Evolutionary conservation across 129 eudicot genomes (phyloP), one percentile per base, ranked within the genome.

Genomic region (Flaveria robusta): DNA sequence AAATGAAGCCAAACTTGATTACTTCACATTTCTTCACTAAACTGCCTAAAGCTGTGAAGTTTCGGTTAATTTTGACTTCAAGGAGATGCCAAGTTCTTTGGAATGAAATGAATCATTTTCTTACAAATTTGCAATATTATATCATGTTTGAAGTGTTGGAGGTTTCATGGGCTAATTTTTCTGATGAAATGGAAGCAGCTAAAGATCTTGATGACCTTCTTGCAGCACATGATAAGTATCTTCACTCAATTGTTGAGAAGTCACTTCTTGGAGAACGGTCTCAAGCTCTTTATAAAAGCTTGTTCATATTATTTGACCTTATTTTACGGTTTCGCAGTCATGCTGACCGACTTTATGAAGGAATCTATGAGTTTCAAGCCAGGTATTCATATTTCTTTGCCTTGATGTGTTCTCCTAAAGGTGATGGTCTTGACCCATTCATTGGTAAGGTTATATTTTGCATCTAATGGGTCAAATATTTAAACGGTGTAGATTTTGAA

Each of bases 71-170:
- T 55, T 79, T 87, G 87, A 84, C 97, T 31, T 86, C 93, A 20
- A 74, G 99, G 75, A 83, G 81, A 75, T 91, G 96, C 83, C 99
- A 95, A 83, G 96, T 95, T 68, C 92, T 91, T 46, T 91, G 97
- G 99, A 92, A 85, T 49, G 96, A 95, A 82, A 95, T 95, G 99
- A 95, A 84, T 77, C 99, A 95, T 82, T 95, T 95, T 77, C 89
- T 91, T 70, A 82, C 97, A 15, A 95, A 95, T 78, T 80, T 95
- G 89, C 99, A 95, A 56, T 91, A 91, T 69, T 95, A 95, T 84
- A 95, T 95, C 8, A 95, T 95, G 99, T 95, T 95, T 81, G 99
- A 95, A 74, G 99, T 95, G 46, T 75, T 95, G 87, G 99, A 95
- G 85, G 96, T 91, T 7, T 95, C 99, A 5, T 95, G 99, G 99